A percentile compares a stretch with the other conserved stretches of the same genome.
These are phyloP conservation scores for Candida succiphila DNA, from an alignment of 805 yeast species.

Conservation along the genomic window DNA sequence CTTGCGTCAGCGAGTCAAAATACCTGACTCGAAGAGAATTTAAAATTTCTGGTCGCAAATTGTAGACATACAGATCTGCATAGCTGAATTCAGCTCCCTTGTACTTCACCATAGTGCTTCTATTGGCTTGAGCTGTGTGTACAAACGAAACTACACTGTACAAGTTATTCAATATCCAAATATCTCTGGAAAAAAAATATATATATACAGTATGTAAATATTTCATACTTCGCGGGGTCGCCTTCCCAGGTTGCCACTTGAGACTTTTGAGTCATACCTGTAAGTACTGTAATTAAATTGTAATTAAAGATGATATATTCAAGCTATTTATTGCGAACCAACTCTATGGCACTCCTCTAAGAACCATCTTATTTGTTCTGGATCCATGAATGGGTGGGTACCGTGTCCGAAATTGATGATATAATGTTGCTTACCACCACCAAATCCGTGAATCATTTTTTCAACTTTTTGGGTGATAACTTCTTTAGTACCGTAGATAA, in stretches of 20 bases:
- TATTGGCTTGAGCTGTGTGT: neutral
- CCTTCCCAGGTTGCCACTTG: too few species aligned
- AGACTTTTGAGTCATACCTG: too few species aligned
- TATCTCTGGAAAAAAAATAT: neutral
- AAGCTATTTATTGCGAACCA: conserved; percentile 31
- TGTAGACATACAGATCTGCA: conserved; percentile 38
- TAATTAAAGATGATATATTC: neutral
- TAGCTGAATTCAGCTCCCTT: neutral
- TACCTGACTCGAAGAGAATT: conserved; percentile 40
- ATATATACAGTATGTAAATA: too few species aligned
- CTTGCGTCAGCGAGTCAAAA: conserved; percentile 41
- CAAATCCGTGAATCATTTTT: conserved; percentile 82
- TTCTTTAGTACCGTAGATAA: conserved; percentile 83
- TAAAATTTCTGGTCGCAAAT: conserved; percentile 28
- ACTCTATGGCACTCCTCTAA: conserved; percentile 79
- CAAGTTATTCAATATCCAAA: neutral
- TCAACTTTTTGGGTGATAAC: conserved; percentile 72
- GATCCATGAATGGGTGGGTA: conserved; percentile 95
- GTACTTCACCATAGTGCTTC: neutral
- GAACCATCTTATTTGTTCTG: conserved; percentile 79
- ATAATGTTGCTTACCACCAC: conserved; percentile 88
- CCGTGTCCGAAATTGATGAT: conserved; percentile 97
- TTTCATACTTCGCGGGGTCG: too few species aligned
- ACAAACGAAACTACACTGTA: neutral
- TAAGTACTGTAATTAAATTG: too few species aligned